Percentiles rank a stretch among this genome's conserved stretches.
Conservation (phyloP, 2,329 filamentous ascomycete species). For the Pyrenochaeta sp. region DNA sequence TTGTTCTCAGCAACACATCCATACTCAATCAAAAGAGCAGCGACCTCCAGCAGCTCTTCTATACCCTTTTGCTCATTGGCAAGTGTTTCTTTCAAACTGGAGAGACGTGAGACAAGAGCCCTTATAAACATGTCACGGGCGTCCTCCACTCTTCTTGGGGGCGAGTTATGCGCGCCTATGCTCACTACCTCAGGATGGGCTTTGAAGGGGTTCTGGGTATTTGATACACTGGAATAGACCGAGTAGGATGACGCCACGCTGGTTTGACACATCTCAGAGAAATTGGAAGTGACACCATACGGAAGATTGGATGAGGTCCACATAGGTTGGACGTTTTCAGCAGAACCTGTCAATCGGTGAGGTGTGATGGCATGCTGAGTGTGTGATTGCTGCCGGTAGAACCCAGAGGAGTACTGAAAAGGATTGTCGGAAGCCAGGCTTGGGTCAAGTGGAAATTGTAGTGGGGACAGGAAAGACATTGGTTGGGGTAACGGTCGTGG, state of each 20-base stretch:
- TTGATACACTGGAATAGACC: neutral
- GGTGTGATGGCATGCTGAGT: neutral
- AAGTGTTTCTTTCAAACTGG: neutral
- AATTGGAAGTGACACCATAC: slow-evolving; percentile 1
- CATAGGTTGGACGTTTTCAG: neutral
- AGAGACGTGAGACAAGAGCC: neutral
- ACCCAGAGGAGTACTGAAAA: neutral
- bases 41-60: neutral
- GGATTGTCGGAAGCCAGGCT: neutral
- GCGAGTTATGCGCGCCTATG: neutral
- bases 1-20: slow-evolving; percentile 1
- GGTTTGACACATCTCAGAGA: neutral
- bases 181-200: neutral
- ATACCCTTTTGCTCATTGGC: neutral
- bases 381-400: neutral
- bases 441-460: neutral
- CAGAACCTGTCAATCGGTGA: neutral
- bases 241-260: neutral
- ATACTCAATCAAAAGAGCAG: neutral
- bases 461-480: neutral
- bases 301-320: neutral
- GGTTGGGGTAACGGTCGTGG: neutral
- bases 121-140: neutral
- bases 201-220: neutral
- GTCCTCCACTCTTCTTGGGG: neutral